Evolutionary conservation across 441 rosid species (phyloP), one percentile per base, ranked within the genome.

Genomic region (Aquilaria agallochum): DNA sequence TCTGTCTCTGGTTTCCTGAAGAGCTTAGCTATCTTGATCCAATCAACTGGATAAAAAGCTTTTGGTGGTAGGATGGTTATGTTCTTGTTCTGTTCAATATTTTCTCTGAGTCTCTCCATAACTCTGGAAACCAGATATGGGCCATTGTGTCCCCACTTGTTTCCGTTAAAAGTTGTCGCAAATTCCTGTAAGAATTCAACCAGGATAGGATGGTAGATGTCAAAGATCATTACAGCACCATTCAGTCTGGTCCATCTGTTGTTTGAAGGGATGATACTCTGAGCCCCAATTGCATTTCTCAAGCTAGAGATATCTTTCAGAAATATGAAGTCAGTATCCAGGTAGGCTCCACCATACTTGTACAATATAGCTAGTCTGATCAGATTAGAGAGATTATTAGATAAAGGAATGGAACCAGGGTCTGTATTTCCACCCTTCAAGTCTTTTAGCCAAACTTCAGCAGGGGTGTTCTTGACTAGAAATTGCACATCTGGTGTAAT

Each of bases 301-400:
- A 84, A 56, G 7, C 73, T 58, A 8, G 69, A 55, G 11, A 81
- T 50, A 3, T 73, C 67, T 47, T 69, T 72, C 30, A 79, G 49
- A 61, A 79, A 66, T 66, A 84, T 67, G 72, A 84, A 73, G 40
- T 83, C 91, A 2, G 84, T 77, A 68, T 83, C 91, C 57, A 85
- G 48, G 69, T 85, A 85, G 55, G 68, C 60, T 45, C 88, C 91
- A 49, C 91, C 88, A 46, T 85, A 78, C 12, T 76, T 77, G 78
- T 85, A 80, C 36, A 82, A 60, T 14, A 77, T 67, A 0, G 83
- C 78, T 9, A 85, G 80, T 57, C 91, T 74, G 42, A 83, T 71
- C 12, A 85, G 75, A 66, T 83, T 69, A 51, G 86, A 83, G 48
- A 83, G 76, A 31, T 78, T 56, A 67, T 75, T 76, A 12, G 72